Evolutionary conservation across 352 stramenopile genomes (phyloP).

Genomic region (Phytophthora macrochlamydospora): DNA sequence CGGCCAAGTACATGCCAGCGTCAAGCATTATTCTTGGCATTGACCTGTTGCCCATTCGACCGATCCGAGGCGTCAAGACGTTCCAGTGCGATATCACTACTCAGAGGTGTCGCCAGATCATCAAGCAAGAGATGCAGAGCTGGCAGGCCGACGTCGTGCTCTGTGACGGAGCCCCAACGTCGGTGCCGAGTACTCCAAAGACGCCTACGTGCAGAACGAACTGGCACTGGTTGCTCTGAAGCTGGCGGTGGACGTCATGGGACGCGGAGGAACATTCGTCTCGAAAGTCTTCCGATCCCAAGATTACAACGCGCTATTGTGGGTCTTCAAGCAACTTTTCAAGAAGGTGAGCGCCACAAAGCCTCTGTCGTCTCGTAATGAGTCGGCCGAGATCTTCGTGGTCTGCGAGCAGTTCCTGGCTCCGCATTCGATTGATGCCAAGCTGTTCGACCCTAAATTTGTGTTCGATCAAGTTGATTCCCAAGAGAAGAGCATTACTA

Average conservation of each 20-base stretch:
- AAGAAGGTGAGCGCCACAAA: constrained; percentile 98
- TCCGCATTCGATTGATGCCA: constrained; percentile 97
- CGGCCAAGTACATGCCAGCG: constrained; percentile 89
- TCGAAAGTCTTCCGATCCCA: constrained; percentile 98
- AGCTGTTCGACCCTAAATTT: constrained; percentile 97
- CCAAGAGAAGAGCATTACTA: constrained; percentile 90
- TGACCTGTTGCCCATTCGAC: constrained; percentile 98
- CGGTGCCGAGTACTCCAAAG: constrained; percentile 97
- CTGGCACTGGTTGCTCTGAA: constrained; percentile 96
- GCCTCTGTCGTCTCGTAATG: constrained; percentile 96
- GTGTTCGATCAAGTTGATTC: constrained; percentile 96
- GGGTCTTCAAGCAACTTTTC: constrained; percentile 99
- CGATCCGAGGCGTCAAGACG: constrained; percentile 97
- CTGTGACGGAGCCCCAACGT: constrained; percentile 99
- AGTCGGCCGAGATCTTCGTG: constrained; percentile 99
- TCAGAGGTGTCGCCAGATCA: constrained; percentile 85
- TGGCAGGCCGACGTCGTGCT: constrained; percentile 97
- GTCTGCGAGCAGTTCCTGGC: constrained; percentile 96
- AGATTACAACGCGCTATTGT: constrained; percentile 99
- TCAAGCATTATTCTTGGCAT: constrained; percentile 98
- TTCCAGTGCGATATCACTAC: constrained; percentile 97
- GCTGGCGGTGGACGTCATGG: constrained; percentile 97
- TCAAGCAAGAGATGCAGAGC: constrained; percentile 93
- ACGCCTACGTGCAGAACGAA: constrained; percentile 99
- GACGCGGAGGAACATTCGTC: constrained; percentile 92